These are phyloP conservation scores for Phoma herbarum DNA, from an alignment of 2,329 filamentous ascomycete genomes.

Conservation along the genomic window DNA sequence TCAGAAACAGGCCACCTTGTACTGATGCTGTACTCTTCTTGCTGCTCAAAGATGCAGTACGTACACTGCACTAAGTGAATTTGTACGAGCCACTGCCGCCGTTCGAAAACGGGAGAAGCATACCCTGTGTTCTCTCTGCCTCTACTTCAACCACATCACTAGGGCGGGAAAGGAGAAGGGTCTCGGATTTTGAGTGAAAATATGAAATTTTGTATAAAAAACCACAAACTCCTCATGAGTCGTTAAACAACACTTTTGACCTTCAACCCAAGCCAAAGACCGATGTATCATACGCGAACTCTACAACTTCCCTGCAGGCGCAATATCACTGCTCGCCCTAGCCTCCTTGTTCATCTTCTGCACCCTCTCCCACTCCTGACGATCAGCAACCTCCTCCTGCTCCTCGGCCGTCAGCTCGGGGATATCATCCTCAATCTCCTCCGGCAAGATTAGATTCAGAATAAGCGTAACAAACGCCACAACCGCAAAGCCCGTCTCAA, in stretches of 20 bases:
- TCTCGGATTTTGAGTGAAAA: no score
- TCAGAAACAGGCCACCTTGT: no score
- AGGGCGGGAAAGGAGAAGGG: no score
- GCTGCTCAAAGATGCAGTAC: no score
- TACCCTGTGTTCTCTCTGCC: no score
- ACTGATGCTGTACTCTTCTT: no score
- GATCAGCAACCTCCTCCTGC: constrained; percentile 49
- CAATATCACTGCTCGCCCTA: constrained; percentile 16
- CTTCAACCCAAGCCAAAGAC: no score
- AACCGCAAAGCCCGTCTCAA: constrained; percentile 71
- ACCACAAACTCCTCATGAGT: not conserved
- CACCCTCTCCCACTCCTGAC: constrained; percentile 54
- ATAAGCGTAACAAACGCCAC: constrained; percentile 76
- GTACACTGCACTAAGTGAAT: no score
- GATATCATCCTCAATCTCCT: constrained; percentile 74
- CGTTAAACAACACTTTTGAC: not conserved
- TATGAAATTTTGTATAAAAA: no score
- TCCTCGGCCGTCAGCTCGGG: constrained; percentile 55
- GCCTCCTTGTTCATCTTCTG: constrained; percentile 37
- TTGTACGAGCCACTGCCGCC: no score
- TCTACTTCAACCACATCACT: no score
- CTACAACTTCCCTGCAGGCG: constrained; percentile 5
- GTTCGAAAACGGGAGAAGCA: no score
- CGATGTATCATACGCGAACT: not conserved
- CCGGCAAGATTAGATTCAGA: constrained; percentile 75